Evolutionary conservation across 208 protist species (phyloP), one percentile per base, ranked within the genome.

Genomic region (Leishmania lainsoni): DNA sequence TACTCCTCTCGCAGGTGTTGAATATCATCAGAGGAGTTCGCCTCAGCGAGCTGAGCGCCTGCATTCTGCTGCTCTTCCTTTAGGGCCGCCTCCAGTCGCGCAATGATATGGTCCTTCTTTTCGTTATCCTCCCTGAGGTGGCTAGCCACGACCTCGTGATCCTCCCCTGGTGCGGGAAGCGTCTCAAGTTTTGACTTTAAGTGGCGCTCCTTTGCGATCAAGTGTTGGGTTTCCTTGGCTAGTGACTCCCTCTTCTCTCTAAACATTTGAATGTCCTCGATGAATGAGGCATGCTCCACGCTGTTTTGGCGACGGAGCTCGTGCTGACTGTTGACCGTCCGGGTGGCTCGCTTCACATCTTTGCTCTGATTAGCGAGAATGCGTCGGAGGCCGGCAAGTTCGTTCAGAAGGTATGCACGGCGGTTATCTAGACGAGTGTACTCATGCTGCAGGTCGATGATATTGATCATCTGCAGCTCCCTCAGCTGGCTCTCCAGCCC

Each of bases 341-440:
- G 83, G 9, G 92, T 93, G 66, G 87, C 93, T 49, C 92, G 87
- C 20, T 83, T 79, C 35, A 97, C 93, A 26, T 94, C 92, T 61
- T 85, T 86, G 72, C 83, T 79, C 76, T 97, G 94, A 79, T 97
- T 93, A 16, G 79, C 89, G n/a, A 94, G 85, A 79, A 97, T 89
- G 75, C 92, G 95, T 3, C 86, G 86, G n/a, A 97, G 84, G 58
- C 92, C 86, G 12, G 90, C 87, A 65, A 89, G 93, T 79, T 97
- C 94, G 82, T 96, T 96, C 70, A 89, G 83, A 42, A 96, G 75
- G 66, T 94, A 84, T 3, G 87, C 89, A 70, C 92, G 82, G 54
- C 89, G 87, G 14, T 78, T 83, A 73, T 94, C 89, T 48, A 97
- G 85, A 20, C 86, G 84, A 66, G 86, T 86, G 78, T 89, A 97